Conservation (phyloP, 2,329 filamentous ascomycete species). For the Sarocladiaceae sp. region DNA sequence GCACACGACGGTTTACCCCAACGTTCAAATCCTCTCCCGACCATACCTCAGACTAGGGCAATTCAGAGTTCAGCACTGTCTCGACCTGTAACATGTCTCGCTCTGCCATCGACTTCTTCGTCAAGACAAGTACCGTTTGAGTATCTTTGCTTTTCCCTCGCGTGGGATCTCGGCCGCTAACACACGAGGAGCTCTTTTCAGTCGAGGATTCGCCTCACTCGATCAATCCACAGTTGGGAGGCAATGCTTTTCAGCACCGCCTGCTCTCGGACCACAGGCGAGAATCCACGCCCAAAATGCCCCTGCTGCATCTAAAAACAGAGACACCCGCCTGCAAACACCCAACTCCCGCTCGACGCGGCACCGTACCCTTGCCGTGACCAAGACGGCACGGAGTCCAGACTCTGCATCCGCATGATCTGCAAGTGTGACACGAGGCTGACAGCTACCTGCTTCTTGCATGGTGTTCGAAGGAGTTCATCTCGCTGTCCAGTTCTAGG, state of each 20-base stretch:
- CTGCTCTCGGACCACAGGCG: neutral
- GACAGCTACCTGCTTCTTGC: neutral
- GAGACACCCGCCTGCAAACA: neutral
- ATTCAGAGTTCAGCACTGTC: slow-evolving; percentile 1
- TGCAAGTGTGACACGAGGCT: slow-evolving; percentile 8
- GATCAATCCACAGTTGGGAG: neutral
- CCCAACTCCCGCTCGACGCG: neutral
- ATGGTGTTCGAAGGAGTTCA: neutral
- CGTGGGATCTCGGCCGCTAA: neutral
- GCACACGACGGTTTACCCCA: neutral
- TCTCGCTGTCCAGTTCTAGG: neutral
- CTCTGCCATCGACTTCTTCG: too few relatives aligned
- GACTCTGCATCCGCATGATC: slow-evolving; percentile 2
- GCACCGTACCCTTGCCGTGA: neutral
- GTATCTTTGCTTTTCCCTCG: neutral
- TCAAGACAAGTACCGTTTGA: too few relatives aligned
- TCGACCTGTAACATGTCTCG: slow-evolving; percentile 1
- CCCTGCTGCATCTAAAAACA: neutral
- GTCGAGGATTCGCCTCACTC: neutral
- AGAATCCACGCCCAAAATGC: neutral
- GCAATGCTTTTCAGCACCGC: neutral
- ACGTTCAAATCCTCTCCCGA: neutral
- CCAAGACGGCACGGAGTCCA: slow-evolving; percentile 1
- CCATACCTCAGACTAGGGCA: too few relatives aligned
- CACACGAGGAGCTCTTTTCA: neutral